Evolutionary conservation across 352 stramenopile species (phyloP).

Genomic region (Phytophthora podocarpi): DNA sequence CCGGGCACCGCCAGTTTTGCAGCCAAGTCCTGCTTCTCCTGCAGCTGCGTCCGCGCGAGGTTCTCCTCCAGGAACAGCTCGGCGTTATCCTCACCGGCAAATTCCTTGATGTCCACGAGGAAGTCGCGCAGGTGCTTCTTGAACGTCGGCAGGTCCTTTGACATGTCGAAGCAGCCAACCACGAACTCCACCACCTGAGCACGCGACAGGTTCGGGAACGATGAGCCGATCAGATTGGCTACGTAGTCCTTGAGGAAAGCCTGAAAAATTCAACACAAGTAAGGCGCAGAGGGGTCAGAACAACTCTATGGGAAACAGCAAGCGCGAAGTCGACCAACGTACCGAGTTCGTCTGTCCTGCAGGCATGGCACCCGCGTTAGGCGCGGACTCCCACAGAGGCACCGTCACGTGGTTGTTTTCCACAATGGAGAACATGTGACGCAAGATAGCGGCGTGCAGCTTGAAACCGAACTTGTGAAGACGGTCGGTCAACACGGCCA

Average conservation of each 20-base stretch:
- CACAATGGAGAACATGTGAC: conserved; percentile 98
- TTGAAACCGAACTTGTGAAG: conserved; percentile 99
- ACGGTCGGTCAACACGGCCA: conserved; percentile 97
- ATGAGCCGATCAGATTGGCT: conserved; percentile 95
- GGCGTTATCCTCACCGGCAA: conserved; percentile 97
- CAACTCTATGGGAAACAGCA: background rate
- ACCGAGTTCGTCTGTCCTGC: conserved; percentile 83
- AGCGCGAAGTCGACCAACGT: conserved; percentile 7
- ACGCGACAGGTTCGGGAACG: conserved; percentile 96
- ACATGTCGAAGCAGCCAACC: conserved; percentile 96
- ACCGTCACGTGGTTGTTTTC: conserved; percentile 96
- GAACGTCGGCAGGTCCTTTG: conserved; percentile 97
- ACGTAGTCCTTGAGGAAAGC: conserved; percentile 98
- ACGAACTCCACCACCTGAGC: conserved; percentile 97
- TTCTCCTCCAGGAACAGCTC: conserved; percentile 97
- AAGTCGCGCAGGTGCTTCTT: conserved; percentile 99
- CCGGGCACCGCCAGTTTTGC: conserved; percentile 90
- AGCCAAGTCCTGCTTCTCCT: conserved; percentile 87
- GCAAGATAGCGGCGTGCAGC: conserved; percentile 97
- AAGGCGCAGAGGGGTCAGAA: background rate
- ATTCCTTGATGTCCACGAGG: conserved; percentile 99
- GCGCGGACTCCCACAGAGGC: conserved; percentile 94
- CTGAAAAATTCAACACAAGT: conserved; percentile 17
- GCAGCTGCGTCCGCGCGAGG: conserved; percentile 81
- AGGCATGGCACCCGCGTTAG: conserved; percentile 65